Percentiles rank a stretch among this genome's conserved stretches.
These are phyloP conservation scores for Ganoderma boninense DNA, from an alignment of 1,284 basidiomycete species.

Conservation along the genomic window DNA sequence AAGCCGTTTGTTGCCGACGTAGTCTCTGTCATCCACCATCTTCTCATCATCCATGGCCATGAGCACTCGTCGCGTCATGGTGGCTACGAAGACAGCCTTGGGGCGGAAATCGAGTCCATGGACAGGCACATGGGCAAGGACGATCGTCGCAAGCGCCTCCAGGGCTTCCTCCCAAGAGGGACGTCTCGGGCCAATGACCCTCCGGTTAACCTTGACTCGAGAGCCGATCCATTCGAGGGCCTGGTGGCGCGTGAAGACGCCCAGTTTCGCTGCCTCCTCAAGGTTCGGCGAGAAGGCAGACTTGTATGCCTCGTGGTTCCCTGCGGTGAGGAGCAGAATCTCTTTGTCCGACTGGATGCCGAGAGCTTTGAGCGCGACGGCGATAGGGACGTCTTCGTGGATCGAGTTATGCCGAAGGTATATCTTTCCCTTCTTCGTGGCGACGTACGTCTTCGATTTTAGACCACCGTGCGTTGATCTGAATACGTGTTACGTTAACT, in stretches of 20 bases:
- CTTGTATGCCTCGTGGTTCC: conserved; percentile 91
- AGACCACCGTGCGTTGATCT: conserved; percentile 97
- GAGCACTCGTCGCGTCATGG: conserved; percentile 96
- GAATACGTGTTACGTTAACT: background rate
- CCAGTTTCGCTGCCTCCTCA: conserved; percentile 91
- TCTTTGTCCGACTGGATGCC: conserved; percentile 98
- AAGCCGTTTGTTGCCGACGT: conserved; percentile 98
- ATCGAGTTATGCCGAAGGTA: conserved; percentile 99
- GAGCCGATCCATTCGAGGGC: conserved; percentile 96
- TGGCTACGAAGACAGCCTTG: conserved; percentile 97
- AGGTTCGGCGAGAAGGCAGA: conserved; percentile 91
- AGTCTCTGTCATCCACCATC: conserved; percentile 98
- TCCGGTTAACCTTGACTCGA: conserved; percentile 89
- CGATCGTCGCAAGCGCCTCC: conserved; percentile 96
- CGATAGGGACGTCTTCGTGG: conserved; percentile 97
- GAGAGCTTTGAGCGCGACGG: conserved; percentile 95
- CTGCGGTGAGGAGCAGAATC: conserved; percentile 94
- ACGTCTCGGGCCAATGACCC: conserved; percentile 81
- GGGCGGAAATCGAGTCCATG: conserved; percentile 91
- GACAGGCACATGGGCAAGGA: conserved; percentile 97
- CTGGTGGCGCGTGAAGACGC: conserved; percentile 94
- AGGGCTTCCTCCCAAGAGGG: conserved; percentile 95
- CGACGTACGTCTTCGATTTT: conserved; percentile 99
- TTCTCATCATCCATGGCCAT: conserved; percentile 97
- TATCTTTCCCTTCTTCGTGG: conserved; percentile 93